Conservation (phyloP, 768 basidiomycete genomes). For the Dacryopinax primogenitus region DNA sequence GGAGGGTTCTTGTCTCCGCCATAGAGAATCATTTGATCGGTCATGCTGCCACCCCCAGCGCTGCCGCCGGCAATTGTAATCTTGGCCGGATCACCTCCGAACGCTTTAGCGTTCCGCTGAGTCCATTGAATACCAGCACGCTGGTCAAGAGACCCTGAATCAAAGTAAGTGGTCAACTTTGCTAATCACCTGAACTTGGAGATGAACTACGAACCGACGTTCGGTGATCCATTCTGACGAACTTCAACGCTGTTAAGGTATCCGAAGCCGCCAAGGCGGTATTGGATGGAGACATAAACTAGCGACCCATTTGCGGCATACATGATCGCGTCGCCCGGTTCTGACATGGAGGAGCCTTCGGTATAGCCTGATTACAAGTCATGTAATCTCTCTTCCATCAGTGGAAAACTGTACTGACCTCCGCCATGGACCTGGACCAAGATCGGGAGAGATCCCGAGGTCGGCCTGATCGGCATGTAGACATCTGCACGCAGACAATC, state of each 20-base stretch:
- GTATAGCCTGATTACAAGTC: not conserved
- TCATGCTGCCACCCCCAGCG: not conserved
- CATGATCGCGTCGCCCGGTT: constrained; percentile 2
- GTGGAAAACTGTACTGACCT: not conserved
- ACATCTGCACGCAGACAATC: not conserved
- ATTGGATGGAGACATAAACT: not conserved
- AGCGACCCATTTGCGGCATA: not conserved
- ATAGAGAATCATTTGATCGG: not conserved
- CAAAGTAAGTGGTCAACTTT: no score
- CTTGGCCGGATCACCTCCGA: not conserved
- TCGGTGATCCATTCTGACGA: not conserved
- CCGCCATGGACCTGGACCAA: constrained; percentile 1
- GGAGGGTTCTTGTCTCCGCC: constrained; percentile 5
- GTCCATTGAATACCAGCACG: not conserved
- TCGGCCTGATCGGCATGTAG: not conserved
- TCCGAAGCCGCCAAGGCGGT: not conserved
- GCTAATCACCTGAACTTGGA: no score
- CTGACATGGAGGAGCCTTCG: not conserved
- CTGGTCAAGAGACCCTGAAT: not conserved
- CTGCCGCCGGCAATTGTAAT: not conserved
- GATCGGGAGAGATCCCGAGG: not conserved
- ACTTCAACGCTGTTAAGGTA: not conserved
- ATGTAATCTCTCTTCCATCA: not conserved
- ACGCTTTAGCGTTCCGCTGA: not conserved
- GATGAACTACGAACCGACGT: not conserved